Percentiles rank a stretch among this genome's conserved stretches.
phyloP scores from a whole-genome alignment of 1,284 basidiomycete genomes.

The Malassezia sp. region DNA sequence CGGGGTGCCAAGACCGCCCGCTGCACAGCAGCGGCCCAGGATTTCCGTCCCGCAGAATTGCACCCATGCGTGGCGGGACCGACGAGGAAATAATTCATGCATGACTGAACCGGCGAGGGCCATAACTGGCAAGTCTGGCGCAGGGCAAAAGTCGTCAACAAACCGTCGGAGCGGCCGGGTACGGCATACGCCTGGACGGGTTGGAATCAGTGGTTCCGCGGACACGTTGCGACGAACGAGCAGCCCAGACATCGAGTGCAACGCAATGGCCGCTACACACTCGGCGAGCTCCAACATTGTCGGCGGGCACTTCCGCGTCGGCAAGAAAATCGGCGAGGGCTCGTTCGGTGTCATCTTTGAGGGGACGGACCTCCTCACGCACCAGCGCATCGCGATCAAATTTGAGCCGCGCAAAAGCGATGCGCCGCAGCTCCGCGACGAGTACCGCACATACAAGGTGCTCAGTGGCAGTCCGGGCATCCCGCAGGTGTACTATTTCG shows the following conservation, averaged over 20 bases:
- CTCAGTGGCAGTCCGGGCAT: constrained; percentile 65
- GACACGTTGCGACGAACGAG: too few species aligned
- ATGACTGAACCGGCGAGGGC: not conserved
- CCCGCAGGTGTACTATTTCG: constrained; percentile 93
- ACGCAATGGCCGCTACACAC: constrained; percentile 35
- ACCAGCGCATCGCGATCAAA: constrained; percentile 92
- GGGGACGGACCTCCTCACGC: constrained; percentile 87
- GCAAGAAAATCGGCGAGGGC: constrained; percentile 56
- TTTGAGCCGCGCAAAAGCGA: constrained; percentile 95
- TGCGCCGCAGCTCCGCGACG: constrained; percentile 86
- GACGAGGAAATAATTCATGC: constrained; percentile 1
- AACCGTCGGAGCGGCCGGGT: too few species aligned
- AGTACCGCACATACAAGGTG: constrained; percentile 94
- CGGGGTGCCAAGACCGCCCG: too few species aligned
- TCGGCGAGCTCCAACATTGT: constrained; percentile 44
- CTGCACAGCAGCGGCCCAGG: too few species aligned
- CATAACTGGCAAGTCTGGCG: not conserved
- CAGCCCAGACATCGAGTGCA: too few species aligned
- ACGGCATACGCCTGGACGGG: not conserved
- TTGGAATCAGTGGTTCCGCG: too few species aligned
- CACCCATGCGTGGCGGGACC: not conserved
- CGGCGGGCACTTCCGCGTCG: constrained; percentile 66
- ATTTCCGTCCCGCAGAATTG: too few species aligned
- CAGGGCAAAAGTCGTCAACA: constrained; percentile 2
- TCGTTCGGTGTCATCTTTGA: constrained; percentile 96